Evolutionary conservation across 1,284 basidiomycete genomes (phyloP), one percentile per base, ranked within the genome.

Genomic region (Limonomyces culmigenus): DNA sequence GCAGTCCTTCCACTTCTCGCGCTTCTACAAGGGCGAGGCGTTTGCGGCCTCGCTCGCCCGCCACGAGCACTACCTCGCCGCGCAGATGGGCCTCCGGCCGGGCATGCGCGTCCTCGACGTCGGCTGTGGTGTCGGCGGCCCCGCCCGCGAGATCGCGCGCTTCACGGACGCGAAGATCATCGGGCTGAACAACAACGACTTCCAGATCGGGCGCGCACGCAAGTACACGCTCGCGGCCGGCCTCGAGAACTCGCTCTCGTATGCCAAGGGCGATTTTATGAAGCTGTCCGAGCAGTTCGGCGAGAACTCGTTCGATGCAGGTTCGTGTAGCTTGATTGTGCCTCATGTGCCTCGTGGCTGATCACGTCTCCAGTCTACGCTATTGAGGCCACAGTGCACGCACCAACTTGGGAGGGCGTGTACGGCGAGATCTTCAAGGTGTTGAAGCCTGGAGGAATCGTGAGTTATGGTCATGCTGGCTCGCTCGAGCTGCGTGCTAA

Each of bases 31-130:
- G 58, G 95, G 93, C 44, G 95, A 98, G 58, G 73, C 75, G 1
- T 97, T 98, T 52, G 51, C 62, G 31, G 71, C 71, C 4, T 74
- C 84, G 38, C 69, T 98, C 39, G 92, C 93, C 13, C 81, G 95
- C 37, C 93, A 98, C 54, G 93, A 99, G 62, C 93, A 99, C 62
- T 98, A 93, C 63, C 86, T 99, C 43, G 78, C 92, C 10, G 63
- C 76, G 4, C 72, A 86, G 52, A 89, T 93, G 74, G 54, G 59
- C 34, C 62, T 91, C 44, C 74, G 74, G 41, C 78, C 87, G 4
- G 86, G 87, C 30, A 95, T 95, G 91, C 75, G 80, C 33, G 92
- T 99, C 20, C 78, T 99, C 41, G 93, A 99, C 53, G 92, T 98
- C 41, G 93, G 93, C 1, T 98, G 95, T 54, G 93, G 93, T 55